Evolutionary conservation across 1,284 basidiomycete species (phyloP), one percentile per base, ranked within the genome.

Genomic region (Cutaneotrichosporon arboriforme): DNA sequence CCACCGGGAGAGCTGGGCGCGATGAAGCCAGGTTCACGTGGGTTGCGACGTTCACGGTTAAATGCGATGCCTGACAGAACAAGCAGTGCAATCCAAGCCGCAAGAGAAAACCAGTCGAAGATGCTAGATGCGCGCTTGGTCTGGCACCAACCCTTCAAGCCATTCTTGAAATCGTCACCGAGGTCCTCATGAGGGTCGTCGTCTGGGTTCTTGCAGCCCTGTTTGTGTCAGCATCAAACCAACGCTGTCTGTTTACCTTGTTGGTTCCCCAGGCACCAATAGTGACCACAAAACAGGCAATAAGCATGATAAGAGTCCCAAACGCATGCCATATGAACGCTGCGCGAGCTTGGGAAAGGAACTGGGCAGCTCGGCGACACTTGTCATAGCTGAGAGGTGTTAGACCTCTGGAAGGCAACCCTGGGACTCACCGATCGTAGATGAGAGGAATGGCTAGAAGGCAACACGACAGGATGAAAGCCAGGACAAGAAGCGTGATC

Each of bases 51-150:
- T 46, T 72, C 68, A 40, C 60, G 57, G n/a, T 65, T 66, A 62
- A 72, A 72, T 1, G 48, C 54, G 5, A 70, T 34, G 23, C 52
- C 65, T 8, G 67, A 60, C 7, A 73, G 57, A 2, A 64, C 61
- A 8, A 70, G 57, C 5, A 72, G 55, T 21, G 45, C 64, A 8
- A 59, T 37, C 70, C 70, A 73, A 10, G 47, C 43, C n/a, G 37
- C 51, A 13, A 63, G 50, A 14, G 52, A 46, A 17, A 58, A 33
- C 90, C 90, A 92, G 69, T 90, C 86, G 74, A 94, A 92, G 49
- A 91, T 81, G 8, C 82, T 82, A 0, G 81, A 87, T 4, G 90
- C 90, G 66, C 89, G 90, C 77, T 93, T 92, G 8, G 90, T 92
- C 58, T 79, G 83, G 73, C 90, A 94, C 86, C 87, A 93, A 1